Evolutionary conservation across 1,284 basidiomycete species (phyloP).

Genomic region (Ganoderma lingzhi): DNA sequence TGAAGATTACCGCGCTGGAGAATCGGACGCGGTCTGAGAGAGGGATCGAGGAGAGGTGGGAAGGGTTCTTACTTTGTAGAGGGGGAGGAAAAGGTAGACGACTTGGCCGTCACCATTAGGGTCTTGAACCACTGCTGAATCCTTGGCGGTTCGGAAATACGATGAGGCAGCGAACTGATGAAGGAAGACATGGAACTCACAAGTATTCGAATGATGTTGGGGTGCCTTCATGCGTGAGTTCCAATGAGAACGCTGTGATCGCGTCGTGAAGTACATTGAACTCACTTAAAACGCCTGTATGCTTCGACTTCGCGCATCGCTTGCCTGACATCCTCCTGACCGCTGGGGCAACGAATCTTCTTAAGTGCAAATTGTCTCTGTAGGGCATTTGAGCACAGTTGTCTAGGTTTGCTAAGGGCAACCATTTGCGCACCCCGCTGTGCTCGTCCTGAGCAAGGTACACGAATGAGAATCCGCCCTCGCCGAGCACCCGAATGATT

Average conservation of each 20-base stretch:
- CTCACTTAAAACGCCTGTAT: conserved; percentile 89
- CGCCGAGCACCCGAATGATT: conserved; percentile 89
- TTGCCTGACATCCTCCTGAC: conserved; percentile 81
- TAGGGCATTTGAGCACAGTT: background rate
- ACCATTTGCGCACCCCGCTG: conserved; percentile 65
- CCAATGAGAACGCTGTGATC: conserved; percentile 8
- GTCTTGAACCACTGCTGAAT: conserved; percentile 95
- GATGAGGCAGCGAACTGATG: background rate
- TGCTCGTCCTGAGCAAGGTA: conserved; percentile 90
- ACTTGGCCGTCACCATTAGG: conserved; percentile 93
- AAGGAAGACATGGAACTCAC: conserved; percentile 46
- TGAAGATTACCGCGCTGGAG: conserved; percentile 89
- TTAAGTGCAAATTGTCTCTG: conserved; percentile 92
- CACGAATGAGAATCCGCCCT: conserved; percentile 96
- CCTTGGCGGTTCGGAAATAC: conserved; percentile 51
- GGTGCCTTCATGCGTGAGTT: conserved; percentile 61
- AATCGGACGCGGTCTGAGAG: conserved; percentile 11
- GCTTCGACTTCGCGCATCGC: conserved; percentile 94
- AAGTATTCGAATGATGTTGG: conserved; percentile 89
- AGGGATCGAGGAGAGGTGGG: conserved; percentile 17
- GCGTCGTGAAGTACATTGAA: conserved; percentile 26
- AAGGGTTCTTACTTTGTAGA: conserved; percentile 71
- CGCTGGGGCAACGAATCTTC: conserved; percentile 90
- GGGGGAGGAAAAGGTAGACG: conserved; percentile 92
- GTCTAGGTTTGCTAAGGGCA: background rate